These are phyloP conservation scores for Ophiognomonia clavigignenti-juglandacearum DNA, from an alignment of 2,329 filamentous ascomycete species.

Conservation along the genomic window DNA sequence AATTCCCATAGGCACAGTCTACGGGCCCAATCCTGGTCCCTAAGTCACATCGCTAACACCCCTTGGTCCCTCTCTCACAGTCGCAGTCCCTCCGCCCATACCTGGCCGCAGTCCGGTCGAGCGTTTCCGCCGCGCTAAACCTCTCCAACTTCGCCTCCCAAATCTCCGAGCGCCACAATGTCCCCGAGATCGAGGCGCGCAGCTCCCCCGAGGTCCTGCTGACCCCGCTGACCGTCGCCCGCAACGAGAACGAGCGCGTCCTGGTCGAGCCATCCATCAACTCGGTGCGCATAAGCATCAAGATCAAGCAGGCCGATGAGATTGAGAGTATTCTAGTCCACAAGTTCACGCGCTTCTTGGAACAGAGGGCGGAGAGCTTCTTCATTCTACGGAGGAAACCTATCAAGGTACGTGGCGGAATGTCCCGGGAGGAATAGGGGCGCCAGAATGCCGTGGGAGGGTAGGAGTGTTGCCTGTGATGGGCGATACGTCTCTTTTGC, in stretches of 20 bases:
- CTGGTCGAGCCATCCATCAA: slow-evolving; percentile 96
- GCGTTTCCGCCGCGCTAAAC: slow-evolving; percentile 87
- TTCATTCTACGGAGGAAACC: slow-evolving; percentile 95
- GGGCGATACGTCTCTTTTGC: neutral
- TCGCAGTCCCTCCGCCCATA: slow-evolving; percentile 97
- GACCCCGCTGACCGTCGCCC: slow-evolving; percentile 82
- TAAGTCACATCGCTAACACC: slow-evolving; percentile 18
- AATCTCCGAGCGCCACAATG: slow-evolving; percentile 93
- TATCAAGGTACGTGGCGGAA: slow-evolving; percentile 64
- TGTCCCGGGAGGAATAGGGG: neutral
- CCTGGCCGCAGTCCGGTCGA: slow-evolving; percentile 91
- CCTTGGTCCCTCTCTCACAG: slow-evolving; percentile 39
- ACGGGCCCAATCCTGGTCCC: neutral
- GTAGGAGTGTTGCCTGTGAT: neutral
- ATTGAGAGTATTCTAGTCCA: slow-evolving; percentile 97
- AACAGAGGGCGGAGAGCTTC: slow-evolving; percentile 92
- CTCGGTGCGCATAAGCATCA: slow-evolving; percentile 93
- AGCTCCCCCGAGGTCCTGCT: slow-evolving; percentile 91
- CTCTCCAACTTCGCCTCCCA: slow-evolving; percentile 97
- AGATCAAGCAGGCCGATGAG: slow-evolving; percentile 99
- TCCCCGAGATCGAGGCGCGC: slow-evolving; percentile 91
- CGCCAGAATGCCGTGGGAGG: neutral
- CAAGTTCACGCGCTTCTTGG: slow-evolving; percentile 96
- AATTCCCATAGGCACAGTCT: neutral
- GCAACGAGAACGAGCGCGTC: slow-evolving; percentile 96